phyloP scores from a whole-genome alignment of 768 basidiomycete species.

The Rubroboletus pulcherrimus region DNA sequence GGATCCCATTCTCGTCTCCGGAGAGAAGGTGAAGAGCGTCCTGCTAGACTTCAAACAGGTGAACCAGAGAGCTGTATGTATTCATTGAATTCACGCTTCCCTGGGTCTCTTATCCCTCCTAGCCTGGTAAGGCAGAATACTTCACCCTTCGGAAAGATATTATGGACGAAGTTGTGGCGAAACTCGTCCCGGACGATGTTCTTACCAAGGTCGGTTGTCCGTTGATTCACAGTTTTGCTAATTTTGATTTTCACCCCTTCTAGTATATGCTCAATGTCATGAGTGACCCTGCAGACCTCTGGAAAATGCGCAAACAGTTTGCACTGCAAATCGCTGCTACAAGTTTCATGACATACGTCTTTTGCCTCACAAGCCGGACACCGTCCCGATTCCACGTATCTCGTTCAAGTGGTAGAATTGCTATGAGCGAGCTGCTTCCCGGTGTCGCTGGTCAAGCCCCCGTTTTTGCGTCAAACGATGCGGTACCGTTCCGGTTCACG shows the following conservation, averaged over 20 bases:
- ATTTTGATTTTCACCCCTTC: background rate
- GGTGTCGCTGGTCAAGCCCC: slow-evolving; percentile 50
- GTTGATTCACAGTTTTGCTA: background rate
- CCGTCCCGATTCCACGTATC: slow-evolving; percentile 88
- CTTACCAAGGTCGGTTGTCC: slow-evolving; percentile 61
- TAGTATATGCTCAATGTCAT: slow-evolving; percentile 93
- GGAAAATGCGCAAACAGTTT: slow-evolving; percentile 98
- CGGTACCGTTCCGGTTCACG: slow-evolving; percentile 95
- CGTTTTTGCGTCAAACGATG: slow-evolving; percentile 74
- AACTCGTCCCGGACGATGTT: slow-evolving; percentile 88
- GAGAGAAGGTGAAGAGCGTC: slow-evolving; percentile 77
- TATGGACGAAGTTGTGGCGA: slow-evolving; percentile 80
- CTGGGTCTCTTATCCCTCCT: background rate
- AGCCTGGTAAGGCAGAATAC: slow-evolving; percentile 65
- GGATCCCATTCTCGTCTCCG: slow-evolving; percentile 81
- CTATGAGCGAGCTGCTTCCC: slow-evolving; percentile 91
- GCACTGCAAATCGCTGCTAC: slow-evolving; percentile 82
- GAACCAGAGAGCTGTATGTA: slow-evolving; percentile 38
- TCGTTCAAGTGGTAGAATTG: slow-evolving; percentile 82
- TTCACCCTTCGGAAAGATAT: slow-evolving; percentile 76
- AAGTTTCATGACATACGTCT: slow-evolving; percentile 88
- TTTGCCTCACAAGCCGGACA: slow-evolving; percentile 78
- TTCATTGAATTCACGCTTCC: background rate
- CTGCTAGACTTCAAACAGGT: slow-evolving; percentile 55
- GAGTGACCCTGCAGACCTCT: slow-evolving; percentile 78